A percentile compares a stretch with the other conserved stretches of the same genome.
Conservation (phyloP, 805 yeast species). For the Ogataea neopini region DNA sequence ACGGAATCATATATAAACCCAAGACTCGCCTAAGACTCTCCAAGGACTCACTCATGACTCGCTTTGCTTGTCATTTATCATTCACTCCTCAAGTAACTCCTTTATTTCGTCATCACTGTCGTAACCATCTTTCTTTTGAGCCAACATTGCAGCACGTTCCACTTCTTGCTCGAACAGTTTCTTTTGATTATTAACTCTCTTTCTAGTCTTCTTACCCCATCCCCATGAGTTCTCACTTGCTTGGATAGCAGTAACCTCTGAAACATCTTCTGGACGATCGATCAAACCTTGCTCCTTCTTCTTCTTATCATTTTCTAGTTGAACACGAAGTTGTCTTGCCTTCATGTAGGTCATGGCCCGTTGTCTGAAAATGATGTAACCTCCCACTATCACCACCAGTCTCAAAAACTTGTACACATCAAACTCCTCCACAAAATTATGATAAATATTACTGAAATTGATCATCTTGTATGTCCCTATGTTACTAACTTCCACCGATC, state of each 20-base stretch:
- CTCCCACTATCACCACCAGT: slow-evolving; percentile 56
- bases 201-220: slow-evolving; percentile 79
- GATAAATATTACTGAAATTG: slow-evolving; percentile 35
- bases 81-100: slow-evolving; percentile 61
- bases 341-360: slow-evolving; percentile 58
- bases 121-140: slow-evolving; percentile 27
- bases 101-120: slow-evolving; percentile 69
- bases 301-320: slow-evolving; percentile 48
- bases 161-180: slow-evolving; percentile 52
- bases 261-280: slow-evolving; percentile 38
- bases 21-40: no score
- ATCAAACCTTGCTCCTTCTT: slow-evolving; percentile 39
- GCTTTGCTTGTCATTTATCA: no score
- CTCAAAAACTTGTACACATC: slow-evolving; percentile 48
- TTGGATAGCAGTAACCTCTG: slow-evolving; percentile 17
- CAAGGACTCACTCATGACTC: no score
- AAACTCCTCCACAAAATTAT: slow-evolving; percentile 42
- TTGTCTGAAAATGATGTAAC: slow-evolving; percentile 59
- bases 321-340: slow-evolving; percentile 49
- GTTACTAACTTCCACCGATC: background rate
- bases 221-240: slow-evolving; percentile 59
- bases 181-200: slow-evolving; percentile 55
- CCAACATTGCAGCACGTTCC: slow-evolving; percentile 41
- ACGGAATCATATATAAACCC: no score
- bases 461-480: slow-evolving; percentile 15